Evolutionary conservation across 768 basidiomycete species (phyloP), one percentile per base, ranked within the genome.

Genomic region (Lactarius quietus): DNA sequence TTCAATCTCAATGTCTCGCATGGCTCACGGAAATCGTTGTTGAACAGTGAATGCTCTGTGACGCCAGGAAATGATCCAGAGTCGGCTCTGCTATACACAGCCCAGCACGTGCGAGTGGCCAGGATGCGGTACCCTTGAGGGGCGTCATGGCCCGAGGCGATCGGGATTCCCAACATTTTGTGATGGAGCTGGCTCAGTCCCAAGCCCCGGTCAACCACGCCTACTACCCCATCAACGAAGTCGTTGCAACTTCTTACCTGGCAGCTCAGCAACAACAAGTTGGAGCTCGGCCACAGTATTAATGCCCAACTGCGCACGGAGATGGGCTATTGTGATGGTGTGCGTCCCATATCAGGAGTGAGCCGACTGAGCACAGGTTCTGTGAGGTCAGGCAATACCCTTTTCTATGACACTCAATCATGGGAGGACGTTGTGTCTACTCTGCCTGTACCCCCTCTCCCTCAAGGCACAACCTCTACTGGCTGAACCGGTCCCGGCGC

Each of bases 381-480:
- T 29, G 66, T 51, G 6, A 68, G 63, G 17, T 84, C 83, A 1
- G 86, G 83, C 4, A 80, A 76, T 35, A 87, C 86, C 0, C 69
- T 86, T 2, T 90, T 85, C 68, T 84, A 85, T 66, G 87, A 89
- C 70, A 88, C 88, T 0, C 63, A 74, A 4, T 86, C 86, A 0
- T 74, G 75, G 12, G 74, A 79, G 15, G 74, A 69, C 1, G 84
- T 84, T 3, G 81, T 84, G 74, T 80, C 79, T 9, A 79, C 80
- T 7, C 70, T 76, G 9, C 72, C 72, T 14, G 61, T 76, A 20
- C 79, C 81, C 55, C 78, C 79, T 10, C 82, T 39, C 66, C 64
- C 55, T 41, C 68, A 35, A 26, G 60, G 56, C 56, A 63, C 48
- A 31, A 54, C 61, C 28, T 64, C 48, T 3, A 61, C 52, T 3